Evolutionary conservation across 2,329 filamentous ascomycete genomes (phyloP), one percentile per base, ranked within the genome.

Genomic region (Alternaria postmessia): DNA sequence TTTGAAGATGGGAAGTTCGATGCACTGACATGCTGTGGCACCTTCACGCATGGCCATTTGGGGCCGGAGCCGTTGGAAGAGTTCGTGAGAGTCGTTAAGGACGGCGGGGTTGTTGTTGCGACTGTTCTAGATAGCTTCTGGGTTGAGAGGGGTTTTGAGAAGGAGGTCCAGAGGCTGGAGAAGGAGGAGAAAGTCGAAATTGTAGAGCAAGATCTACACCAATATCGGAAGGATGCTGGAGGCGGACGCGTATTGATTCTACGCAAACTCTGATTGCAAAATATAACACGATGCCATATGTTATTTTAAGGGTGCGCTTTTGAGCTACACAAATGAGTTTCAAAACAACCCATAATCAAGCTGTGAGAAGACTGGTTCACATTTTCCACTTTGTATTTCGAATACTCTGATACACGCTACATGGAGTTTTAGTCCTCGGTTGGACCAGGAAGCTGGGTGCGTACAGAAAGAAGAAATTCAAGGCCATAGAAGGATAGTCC

Each of bases 41-140:
- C 84, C 3, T 81, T 87, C 61, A 87, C 86, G 0, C 79, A 82
- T 54, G 84, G 83, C 11, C 85, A 87, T 62, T 81, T 87, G 36
- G 85, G 85, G 1, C 84, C 85, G 0, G 71, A 75, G 43, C 74
- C 74, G 2, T 65, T 87, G 41, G 70, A 77, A 22, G 85, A 87
- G 67, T 82, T 87, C 49, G 76, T 84, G 24, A 76, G 85, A 9
- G 69, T 87, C 4, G 75, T 81, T 30, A 84, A 82, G 72, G 76
- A 65, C 11, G 78, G 77, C 5, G 85, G 85, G 1, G 67, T 84
- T 36, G 70, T 87, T 24, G 81, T 85, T 34, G 83, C 83, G 2
- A 87, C 84, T 1, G 78, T 87, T 5, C 73, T 85, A 5, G 80
- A 82, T 20, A 80, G 79, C 38, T 82, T 86, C 54, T 87, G 83